These are phyloP conservation scores for Exobasidium cylindrosporum DNA, from an alignment of 1,284 basidiomycete genomes.

Conservation along the genomic window DNA sequence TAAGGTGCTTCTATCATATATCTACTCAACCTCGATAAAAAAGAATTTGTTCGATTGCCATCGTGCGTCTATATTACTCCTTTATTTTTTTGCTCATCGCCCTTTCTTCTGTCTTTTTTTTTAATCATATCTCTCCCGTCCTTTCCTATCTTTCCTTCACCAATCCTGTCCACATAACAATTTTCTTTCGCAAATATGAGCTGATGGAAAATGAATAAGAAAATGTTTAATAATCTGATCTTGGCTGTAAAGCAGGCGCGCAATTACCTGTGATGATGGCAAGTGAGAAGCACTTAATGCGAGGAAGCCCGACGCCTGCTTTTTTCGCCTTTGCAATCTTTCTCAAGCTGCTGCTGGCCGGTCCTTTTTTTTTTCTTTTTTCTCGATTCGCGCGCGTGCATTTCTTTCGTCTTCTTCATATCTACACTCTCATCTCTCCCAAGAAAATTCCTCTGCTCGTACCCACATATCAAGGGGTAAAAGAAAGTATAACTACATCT, in stretches of 20 bases:
- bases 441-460: neutral
- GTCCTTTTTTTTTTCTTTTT: neutral
- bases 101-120: neutral
- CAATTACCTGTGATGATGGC: too few species aligned
- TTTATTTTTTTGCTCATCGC: neutral
- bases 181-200: neutral
- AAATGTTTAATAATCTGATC: too few species aligned
- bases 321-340: too few species aligned
- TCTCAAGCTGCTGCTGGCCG: neutral
- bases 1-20: constrained; percentile 5
- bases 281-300: too few species aligned
- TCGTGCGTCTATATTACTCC: neutral
- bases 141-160: neutral
- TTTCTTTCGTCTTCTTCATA: neutral
- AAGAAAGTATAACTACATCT: too few species aligned
- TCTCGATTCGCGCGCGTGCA: neutral
- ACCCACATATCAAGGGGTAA: neutral
- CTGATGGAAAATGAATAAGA: neutral
- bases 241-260: too few species aligned
- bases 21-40: neutral
- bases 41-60: too few species aligned
- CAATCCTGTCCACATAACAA: neutral
- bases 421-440: constrained; percentile 1
- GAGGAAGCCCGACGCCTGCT: too few species aligned
- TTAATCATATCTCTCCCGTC: neutral